phyloP scores from a whole-genome alignment of 352 stramenopile genomes.

The Phytophthora pini region DNA sequence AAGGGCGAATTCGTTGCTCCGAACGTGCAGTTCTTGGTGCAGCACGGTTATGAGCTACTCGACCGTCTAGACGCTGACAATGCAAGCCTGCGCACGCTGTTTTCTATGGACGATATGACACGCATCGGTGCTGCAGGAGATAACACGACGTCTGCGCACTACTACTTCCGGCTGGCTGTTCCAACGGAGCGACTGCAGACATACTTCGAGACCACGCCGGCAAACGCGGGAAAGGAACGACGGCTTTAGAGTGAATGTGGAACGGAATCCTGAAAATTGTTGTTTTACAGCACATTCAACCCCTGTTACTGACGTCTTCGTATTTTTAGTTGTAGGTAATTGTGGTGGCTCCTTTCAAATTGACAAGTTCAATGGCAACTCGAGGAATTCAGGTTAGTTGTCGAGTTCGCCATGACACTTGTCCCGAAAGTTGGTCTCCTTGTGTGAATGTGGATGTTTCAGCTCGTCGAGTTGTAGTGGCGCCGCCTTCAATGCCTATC shows the following conservation, averaged over 20 bases:
- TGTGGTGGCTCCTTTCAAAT: not conserved
- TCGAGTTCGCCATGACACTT: constrained; percentile 43
- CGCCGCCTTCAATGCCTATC: constrained; percentile 1
- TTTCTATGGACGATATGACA: constrained; percentile 88
- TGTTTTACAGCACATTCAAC: no score
- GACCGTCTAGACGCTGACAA: constrained; percentile 83
- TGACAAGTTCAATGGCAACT: constrained; percentile 30
- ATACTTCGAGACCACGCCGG: constrained; percentile 64
- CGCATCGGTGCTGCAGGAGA: constrained; percentile 44
- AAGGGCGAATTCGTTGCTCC: constrained; percentile 47
- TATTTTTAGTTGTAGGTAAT: constrained; percentile 27
- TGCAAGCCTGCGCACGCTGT: constrained; percentile 65
- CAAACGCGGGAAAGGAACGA: constrained; percentile 41
- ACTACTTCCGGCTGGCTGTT: constrained; percentile 67
- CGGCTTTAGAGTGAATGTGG: constrained; percentile 27
- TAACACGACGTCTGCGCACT: constrained; percentile 41
- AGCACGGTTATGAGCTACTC: constrained; percentile 79
- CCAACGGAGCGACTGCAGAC: constrained; percentile 51
- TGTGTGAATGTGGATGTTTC: constrained; percentile 24
- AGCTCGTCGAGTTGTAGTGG: constrained; percentile 9
- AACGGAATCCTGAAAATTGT: not conserved
- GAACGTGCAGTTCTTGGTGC: constrained; percentile 74
- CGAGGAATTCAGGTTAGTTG: constrained; percentile 71
- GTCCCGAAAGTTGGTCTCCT: not conserved
- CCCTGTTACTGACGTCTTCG: not conserved